Evolutionary conservation across 768 basidiomycete genomes (phyloP), one percentile per base, ranked within the genome.

Genomic region (Trametes cinnabarina): DNA sequence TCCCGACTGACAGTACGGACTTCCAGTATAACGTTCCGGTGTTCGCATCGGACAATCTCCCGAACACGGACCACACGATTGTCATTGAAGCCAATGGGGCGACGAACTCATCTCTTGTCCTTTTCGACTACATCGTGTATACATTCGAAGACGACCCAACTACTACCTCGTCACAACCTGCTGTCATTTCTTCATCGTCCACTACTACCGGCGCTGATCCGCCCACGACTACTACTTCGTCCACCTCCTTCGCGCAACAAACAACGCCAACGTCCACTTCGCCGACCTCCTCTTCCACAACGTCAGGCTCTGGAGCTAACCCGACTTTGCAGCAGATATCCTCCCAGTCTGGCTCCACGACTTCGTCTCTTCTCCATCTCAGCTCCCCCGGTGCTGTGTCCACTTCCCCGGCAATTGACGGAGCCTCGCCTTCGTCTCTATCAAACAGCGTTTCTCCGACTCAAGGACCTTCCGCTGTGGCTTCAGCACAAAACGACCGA

Each of bases 61-160:
- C 46, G 23, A 57, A 57, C 42, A 30, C 10, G 23, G 14, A 52
- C 23, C 61, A 62, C 42, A 49, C 55, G 0, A 22, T 62, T 9
- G 32, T 40, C n/a, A 57, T 62, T 19, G 34, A 34, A 12, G 46
- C 55, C 2, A 32, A 17, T 10, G 19, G 51, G 5, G 55, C 23
- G 8, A n/a, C 41, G 1, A 57, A 54, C 39, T 23, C 47, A 10
- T 62, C 61, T 17, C 28, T 50, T 10, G 14, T 62, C 11, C 48
- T 52, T 8, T 62, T 62, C 46, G 61, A 62, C 37, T 58, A 55
- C 26, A 53, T 54, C 15, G 22, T 46, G 6, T 62, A 62, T 17
- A 62, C 61, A 15, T 50, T 51, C 23, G 42, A 34, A 30, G 57
- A 51, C 37, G 39, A 34, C 7, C 49, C 51, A 26, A 15, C 15